Percentiles rank a stretch among this genome's conserved stretches.
Conservation (phyloP, 75 land plant genomes). For the Sequoia sempervirens region DNA sequence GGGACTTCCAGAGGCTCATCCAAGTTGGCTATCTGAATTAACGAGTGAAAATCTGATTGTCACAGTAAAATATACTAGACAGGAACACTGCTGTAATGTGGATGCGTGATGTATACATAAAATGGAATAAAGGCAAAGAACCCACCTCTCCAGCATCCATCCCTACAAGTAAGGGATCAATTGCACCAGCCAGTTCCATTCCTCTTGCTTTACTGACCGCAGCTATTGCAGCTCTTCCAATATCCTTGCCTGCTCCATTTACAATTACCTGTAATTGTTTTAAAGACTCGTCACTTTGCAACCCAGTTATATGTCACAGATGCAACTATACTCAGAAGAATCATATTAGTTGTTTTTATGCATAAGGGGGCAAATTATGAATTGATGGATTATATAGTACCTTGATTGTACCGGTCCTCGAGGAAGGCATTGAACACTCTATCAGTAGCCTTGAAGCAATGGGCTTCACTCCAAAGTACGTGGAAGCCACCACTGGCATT, state of each 20-base stretch:
- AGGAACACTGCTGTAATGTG: background rate
- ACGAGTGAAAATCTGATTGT: background rate
- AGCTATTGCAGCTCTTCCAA: conserved; percentile 72
- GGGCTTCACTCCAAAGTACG: background rate
- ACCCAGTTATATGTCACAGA: background rate
- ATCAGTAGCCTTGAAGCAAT: background rate
- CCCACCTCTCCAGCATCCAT: conserved; percentile 73
- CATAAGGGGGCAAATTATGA: background rate
- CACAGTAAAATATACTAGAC: background rate
- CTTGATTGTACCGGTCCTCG: background rate
- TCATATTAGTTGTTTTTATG: background rate
- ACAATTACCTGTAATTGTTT: conserved; percentile 49
- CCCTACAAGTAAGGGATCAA: conserved; percentile 58
- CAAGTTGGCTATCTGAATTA: conserved; percentile 57
- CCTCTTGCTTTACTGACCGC: conserved; percentile 86
- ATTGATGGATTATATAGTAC: background rate
- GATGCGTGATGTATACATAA: too few species aligned
- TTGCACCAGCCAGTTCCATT: conserved; percentile 87
- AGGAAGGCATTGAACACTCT: background rate
- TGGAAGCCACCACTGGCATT: background rate
- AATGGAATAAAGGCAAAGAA: background rate
- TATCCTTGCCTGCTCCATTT: conserved; percentile 78
- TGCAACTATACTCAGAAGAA: background rate
- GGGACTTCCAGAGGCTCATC: conserved; percentile 79
- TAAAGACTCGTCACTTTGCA: background rate